phyloP scores from a whole-genome alignment of 2,329 filamentous ascomycete genomes.

The Trichoderma pleuroti region DNA sequence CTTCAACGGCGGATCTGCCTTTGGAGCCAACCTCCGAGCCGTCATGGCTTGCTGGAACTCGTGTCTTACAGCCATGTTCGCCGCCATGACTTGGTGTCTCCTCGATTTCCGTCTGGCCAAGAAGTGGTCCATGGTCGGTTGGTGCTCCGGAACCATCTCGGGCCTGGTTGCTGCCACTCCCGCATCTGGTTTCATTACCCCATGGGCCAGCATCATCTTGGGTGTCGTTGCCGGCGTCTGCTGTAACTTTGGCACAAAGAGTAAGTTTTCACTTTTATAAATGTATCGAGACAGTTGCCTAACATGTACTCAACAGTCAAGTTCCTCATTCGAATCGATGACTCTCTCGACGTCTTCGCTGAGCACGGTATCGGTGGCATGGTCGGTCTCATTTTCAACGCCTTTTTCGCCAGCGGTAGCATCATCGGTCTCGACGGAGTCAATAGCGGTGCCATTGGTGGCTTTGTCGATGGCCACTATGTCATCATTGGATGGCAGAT shows the following conservation, averaged over 20 bases:
- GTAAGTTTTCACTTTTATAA: constrained; percentile 26
- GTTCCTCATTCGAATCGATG: constrained; percentile 62
- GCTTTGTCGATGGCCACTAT: constrained; percentile 73
- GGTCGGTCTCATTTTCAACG: constrained; percentile 69
- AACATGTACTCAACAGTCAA: constrained; percentile 42
- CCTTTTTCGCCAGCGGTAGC: constrained; percentile 64
- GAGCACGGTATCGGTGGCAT: constrained; percentile 69
- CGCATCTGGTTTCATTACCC: constrained; percentile 64
- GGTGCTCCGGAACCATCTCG: constrained; percentile 69
- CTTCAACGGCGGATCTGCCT: constrained; percentile 95
- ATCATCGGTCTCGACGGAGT: constrained; percentile 74
- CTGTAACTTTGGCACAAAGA: constrained; percentile 67
- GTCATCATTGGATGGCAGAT: constrained; percentile 75
- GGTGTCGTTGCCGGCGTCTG: constrained; percentile 62
- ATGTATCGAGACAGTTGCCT: neutral
- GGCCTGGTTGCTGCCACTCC: constrained; percentile 68
- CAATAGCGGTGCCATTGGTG: constrained; percentile 64
- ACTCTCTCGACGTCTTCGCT: constrained; percentile 69
- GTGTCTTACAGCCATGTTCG: constrained; percentile 89
- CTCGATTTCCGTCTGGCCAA: constrained; percentile 91
- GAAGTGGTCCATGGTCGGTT: constrained; percentile 84
- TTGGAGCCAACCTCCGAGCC: constrained; percentile 89
- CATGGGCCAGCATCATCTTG: constrained; percentile 65
- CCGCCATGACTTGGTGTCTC: constrained; percentile 86
- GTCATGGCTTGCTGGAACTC: constrained; percentile 98